Base-by-base conservation (phyloP, 139 green algal genomes). In the Tetradesmus lagerheimii region DNA sequence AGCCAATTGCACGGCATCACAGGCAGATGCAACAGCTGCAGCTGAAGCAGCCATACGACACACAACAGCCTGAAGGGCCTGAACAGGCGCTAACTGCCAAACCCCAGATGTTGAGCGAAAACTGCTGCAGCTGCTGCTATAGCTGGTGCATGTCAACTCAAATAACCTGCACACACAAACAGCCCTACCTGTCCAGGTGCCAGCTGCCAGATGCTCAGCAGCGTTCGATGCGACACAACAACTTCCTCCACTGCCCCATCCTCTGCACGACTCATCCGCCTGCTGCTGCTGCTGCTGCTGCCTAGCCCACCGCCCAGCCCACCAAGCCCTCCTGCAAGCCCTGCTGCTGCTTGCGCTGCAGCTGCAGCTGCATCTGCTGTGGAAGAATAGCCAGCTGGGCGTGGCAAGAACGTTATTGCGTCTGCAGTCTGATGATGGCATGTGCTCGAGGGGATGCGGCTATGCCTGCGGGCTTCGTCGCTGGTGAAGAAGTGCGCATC, bases 351-450 rank as follows among this genome's bases (percentile, higher is more conserved):
- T 66, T 66, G 53, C 25, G 53, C 57, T 71, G 57, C 57, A 31
- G 4, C 57, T 39, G 71, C 71, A 34, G 47, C 38, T 43, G 64
- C 27, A 23, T 34, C 82, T 53, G 82, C 27, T 25, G 16, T 16
- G 64, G n/a, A n/a, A n/a, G n/a, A n/a, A 20, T 38, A 79, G 71
- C 71, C 71, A 41, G 29, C 71, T n/a, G 82, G 57, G 5, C 37
- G 37, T 20, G 83, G 83, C 37, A 88, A 29, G 64, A 80, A 80
- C 20, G 83, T 80, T 8, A 88, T 18, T 4, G 83, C 83, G n/a
- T 88, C 83, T 41, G 83, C 83, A 18, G 83, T 88, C 38, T 88
- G 83, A 38, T 88, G 83, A 27, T 88, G 83, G 38, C 38, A 66
- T 5, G 64, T 66, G 64, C 38, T 66, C 9, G 64, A 81, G 14